Conservation (phyloP, 2,329 filamentous ascomycete genomes). For the Lecanosticta acicola region DNA sequence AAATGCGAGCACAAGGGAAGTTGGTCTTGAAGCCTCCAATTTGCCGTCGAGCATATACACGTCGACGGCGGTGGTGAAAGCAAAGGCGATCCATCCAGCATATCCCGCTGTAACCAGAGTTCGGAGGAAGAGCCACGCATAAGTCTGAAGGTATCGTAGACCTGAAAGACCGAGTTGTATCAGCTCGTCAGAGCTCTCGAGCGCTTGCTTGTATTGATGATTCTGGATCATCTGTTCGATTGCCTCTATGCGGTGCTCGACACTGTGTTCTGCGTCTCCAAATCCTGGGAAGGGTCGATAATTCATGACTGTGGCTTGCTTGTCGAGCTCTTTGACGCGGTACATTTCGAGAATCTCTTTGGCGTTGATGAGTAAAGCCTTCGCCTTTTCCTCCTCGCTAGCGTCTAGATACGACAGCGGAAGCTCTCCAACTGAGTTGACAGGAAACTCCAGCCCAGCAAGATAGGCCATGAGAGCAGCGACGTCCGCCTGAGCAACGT, state of each 20-base stretch:
- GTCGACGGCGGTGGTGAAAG: constrained; percentile 81
- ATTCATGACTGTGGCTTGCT: constrained; percentile 66
- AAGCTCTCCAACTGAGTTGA: constrained; percentile 91
- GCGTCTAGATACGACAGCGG: constrained; percentile 77
- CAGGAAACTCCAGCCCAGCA: constrained; percentile 79
- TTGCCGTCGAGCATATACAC: constrained; percentile 74
- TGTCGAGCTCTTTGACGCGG: constrained; percentile 81
- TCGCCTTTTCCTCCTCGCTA: constrained; percentile 68
- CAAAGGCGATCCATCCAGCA: constrained; percentile 91
- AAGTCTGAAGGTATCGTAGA: constrained; percentile 89
- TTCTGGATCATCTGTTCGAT: constrained; percentile 64
- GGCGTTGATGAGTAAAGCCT: constrained; percentile 78
- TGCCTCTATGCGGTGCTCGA: constrained; percentile 60
- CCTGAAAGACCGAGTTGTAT: constrained; percentile 74
- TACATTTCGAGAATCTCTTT: constrained; percentile 93
- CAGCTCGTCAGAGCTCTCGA: constrained; percentile 68
- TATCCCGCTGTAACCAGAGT: constrained; percentile 86
- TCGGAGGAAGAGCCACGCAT: constrained; percentile 94
- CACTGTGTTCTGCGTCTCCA: constrained; percentile 55
- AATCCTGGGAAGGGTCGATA: constrained; percentile 73
- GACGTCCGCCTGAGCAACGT: constrained; percentile 89
- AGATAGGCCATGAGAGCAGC: constrained; percentile 94
- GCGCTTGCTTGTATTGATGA: constrained; percentile 67
- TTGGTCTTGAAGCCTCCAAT: constrained; percentile 58
- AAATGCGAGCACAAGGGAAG: constrained; percentile 59